These are phyloP conservation scores for Crithidia fasciculata DNA, from an alignment of 208 protist species.

Conservation along the genomic window DNA sequence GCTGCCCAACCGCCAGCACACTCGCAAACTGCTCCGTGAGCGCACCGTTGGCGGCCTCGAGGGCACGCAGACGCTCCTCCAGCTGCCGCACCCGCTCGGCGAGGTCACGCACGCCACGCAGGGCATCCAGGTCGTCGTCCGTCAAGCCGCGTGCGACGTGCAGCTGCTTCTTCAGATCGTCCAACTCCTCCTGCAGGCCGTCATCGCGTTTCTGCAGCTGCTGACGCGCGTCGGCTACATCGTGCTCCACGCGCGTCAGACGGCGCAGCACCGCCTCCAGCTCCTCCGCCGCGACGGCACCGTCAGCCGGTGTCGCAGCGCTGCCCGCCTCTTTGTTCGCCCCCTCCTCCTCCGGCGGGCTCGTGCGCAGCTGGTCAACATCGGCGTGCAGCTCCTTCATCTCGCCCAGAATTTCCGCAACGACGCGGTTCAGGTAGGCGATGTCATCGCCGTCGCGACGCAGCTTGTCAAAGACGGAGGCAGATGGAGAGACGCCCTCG, in stretches of 20 bases:
- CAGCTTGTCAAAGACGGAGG: conserved; percentile 57
- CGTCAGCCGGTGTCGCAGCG: neutral
- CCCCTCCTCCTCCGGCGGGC: neutral
- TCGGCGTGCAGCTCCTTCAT: conserved; percentile 83
- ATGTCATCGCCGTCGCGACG: conserved; percentile 76
- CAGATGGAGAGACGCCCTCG: neutral
- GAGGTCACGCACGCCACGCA: conserved; percentile 27
- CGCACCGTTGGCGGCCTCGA: conserved; percentile 37
- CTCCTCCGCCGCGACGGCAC: neutral
- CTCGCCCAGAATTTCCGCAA: conserved; percentile 87
- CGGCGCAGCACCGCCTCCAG: conserved; percentile 23
- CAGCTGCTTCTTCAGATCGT: conserved; percentile 44
- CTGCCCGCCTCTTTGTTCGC: neutral
- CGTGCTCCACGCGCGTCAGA: conserved; percentile 32
- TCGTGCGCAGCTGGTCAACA: conserved; percentile 66
- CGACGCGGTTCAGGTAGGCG: conserved; percentile 87
- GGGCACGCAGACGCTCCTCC: conserved; percentile 49
- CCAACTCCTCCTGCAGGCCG: conserved; percentile 39
- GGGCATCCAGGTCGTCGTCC: conserved; percentile 47
- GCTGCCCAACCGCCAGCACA: conserved; percentile 15
- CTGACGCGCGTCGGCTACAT: conserved; percentile 35
- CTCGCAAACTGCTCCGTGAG: conserved; percentile 37
- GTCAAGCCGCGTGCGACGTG: conserved; percentile 36
- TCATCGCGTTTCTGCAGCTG: conserved; percentile 31
- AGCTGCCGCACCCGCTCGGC: conserved; percentile 44